These are phyloP conservation scores for Cutaneotrichosporon sp. DNA, from an alignment of 1,284 basidiomycete genomes.

Conservation along the genomic window DNA sequence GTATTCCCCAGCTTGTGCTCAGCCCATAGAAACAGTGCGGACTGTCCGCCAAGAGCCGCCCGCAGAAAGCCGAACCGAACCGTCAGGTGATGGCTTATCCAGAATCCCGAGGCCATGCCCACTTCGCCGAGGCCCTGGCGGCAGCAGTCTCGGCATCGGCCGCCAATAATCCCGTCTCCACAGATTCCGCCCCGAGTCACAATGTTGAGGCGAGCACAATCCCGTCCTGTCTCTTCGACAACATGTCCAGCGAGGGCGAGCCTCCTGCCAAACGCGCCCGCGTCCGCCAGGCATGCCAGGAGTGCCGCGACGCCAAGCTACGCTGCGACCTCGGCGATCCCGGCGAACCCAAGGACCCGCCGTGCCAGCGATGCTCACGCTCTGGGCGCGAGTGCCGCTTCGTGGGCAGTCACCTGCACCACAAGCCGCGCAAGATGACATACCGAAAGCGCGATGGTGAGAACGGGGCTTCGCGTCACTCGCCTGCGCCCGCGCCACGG, in stretches of 20 bases:
- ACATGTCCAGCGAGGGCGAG: neutral
- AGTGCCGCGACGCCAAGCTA: slow-evolving; percentile 12
- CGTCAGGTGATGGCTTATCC: neutral
- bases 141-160: too few relatives aligned
- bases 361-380: slow-evolving; percentile 24
- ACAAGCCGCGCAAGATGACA: slow-evolving; percentile 13
- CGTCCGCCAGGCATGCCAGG: slow-evolving; percentile 7
- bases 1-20: too few relatives aligned
- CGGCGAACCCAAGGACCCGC: slow-evolving; percentile 13
- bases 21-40: neutral
- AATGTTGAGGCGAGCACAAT: neutral
- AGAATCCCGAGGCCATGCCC: neutral
- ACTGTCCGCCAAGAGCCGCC: neutral
- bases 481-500: too few relatives aligned
- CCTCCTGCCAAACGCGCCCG: slow-evolving; percentile 14
- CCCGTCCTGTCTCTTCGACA: neutral
- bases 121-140: neutral
- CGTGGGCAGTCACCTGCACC: slow-evolving; percentile 8
- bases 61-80: neutral
- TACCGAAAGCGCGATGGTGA: neutral
- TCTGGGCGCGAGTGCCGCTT: slow-evolving; percentile 28
- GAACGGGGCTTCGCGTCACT: neutral
- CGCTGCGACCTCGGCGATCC: slow-evolving; percentile 19
- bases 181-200: neutral
- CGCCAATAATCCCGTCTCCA: neutral